These are phyloP conservation scores for Neurospora africana DNA, from an alignment of 495 filamentous ascomycete genomes.

Conservation along the genomic window DNA sequence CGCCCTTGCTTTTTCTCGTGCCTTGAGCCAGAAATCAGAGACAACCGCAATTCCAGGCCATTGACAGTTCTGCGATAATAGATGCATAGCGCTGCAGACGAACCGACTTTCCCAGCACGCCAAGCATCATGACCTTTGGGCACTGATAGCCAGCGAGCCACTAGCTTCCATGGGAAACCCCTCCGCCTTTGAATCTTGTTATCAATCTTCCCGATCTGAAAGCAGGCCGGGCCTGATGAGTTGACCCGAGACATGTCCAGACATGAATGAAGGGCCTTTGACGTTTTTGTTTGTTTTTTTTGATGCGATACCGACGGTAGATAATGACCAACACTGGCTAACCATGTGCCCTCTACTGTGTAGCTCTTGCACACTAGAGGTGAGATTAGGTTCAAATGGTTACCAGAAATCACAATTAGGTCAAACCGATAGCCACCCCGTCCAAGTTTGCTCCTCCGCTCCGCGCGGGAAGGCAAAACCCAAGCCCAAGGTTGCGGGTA, in stretches of 20 bases:
- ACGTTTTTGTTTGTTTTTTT: too few relatives aligned
- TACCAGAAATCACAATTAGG: background rate
- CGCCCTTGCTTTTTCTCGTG: background rate
- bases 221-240: background rate
- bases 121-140: background rate
- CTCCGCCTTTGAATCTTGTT: background rate
- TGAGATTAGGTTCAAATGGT: background rate
- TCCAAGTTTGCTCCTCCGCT: background rate
- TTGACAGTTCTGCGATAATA: background rate
- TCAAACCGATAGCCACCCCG: background rate
- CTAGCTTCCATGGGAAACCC: background rate
- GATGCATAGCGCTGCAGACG: background rate
- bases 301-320: background rate
- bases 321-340: background rate
- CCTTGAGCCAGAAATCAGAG: background rate
- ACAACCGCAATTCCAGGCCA: background rate
- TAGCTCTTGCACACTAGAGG: background rate
- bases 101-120: background rate
- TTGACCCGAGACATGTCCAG: background rate
- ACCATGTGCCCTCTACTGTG: background rate
- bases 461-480: background rate
- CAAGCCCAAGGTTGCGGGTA: background rate
- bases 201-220: background rate
- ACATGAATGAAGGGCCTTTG: background rate
- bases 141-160: background rate